Conservation (phyloP, 2,329 filamentous ascomycete species). For the Sporothrix globosa region DNA sequence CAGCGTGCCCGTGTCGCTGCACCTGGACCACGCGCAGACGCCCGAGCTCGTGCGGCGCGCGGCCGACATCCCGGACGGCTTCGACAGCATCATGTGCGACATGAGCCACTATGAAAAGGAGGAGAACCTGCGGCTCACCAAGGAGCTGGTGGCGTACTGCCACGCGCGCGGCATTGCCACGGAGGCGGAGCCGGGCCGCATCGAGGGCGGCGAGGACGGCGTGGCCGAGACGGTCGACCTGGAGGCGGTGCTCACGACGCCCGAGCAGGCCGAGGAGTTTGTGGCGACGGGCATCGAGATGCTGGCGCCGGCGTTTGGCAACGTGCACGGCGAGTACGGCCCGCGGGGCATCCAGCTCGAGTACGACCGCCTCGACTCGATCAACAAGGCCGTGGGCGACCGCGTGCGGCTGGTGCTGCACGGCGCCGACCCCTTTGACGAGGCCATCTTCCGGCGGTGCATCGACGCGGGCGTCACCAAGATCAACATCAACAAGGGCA, state of each 20-base stretch:
- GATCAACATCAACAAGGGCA: constrained; percentile 57
- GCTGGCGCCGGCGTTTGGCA: constrained; percentile 75
- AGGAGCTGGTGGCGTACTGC: constrained; percentile 65
- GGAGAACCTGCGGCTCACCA: constrained; percentile 65
- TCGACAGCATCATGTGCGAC: constrained; percentile 75
- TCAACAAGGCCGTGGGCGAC: constrained; percentile 51
- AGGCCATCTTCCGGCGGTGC: constrained; percentile 51
- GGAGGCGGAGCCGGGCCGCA: constrained; percentile 68
- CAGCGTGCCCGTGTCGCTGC: constrained; percentile 62
- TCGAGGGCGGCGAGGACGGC: constrained; percentile 67
- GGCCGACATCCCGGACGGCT: constrained; percentile 60
- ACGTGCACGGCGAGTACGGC: constrained; percentile 75
- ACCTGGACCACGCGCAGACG: constrained; percentile 69
- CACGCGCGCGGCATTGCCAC: constrained; percentile 66
- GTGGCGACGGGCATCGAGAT: constrained; percentile 72
- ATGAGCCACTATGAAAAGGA: constrained; percentile 72
- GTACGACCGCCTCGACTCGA: constrained; percentile 55
- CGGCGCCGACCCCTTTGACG: constrained; percentile 53
- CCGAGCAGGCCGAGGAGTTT: constrained; percentile 71
- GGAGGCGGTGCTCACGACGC: constrained; percentile 62
- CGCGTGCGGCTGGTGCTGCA: constrained; percentile 53
- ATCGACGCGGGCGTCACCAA: constrained; percentile 53
- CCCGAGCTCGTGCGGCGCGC: constrained; percentile 64
- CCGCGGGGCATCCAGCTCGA: constrained; percentile 65
- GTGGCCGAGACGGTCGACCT: constrained; percentile 62